Conservation (phyloP, 164 flowering plant genomes). For the Liriodendron chinense region DNA sequence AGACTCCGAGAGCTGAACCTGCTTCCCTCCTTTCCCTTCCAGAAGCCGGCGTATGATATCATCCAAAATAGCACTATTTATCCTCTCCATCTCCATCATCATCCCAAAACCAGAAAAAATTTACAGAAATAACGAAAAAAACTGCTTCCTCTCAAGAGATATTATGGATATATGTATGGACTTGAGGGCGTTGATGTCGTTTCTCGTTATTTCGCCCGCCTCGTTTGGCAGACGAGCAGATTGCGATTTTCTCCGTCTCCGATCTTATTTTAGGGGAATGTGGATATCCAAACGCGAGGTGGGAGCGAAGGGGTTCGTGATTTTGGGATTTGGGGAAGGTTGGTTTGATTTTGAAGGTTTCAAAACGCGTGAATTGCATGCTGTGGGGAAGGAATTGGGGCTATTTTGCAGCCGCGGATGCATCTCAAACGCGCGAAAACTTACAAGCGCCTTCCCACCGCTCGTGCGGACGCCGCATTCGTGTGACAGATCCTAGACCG, state of each 20-base stretch:
- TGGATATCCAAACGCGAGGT: no score
- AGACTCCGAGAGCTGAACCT: conserved; percentile 46
- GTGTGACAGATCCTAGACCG: no score
- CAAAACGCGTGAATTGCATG: background rate
- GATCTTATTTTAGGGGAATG: background rate
- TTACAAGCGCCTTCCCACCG: no score
- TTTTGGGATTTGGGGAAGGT: background rate
- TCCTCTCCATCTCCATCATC: conserved; percentile 31
- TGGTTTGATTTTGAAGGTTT: background rate
- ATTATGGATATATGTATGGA: background rate
- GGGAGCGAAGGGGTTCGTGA: background rate
- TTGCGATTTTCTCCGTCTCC: background rate
- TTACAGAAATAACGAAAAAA: background rate
- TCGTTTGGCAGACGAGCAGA: background rate
- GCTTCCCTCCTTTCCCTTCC: conserved; percentile 42
- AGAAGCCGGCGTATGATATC: conserved; percentile 42
- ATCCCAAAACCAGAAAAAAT: conserved; percentile 6
- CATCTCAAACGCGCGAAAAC: no score
- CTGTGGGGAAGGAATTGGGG: background rate
- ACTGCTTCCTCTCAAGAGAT: background rate
- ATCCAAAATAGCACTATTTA: conserved; percentile 40
- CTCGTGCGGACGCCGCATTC: no score
- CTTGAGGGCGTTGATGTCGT: background rate
- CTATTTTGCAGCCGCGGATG: background rate
- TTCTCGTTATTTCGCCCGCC: background rate